Base-by-base conservation (phyloP, 768 basidiomycete species). In the Auricularia sp. region DNA sequence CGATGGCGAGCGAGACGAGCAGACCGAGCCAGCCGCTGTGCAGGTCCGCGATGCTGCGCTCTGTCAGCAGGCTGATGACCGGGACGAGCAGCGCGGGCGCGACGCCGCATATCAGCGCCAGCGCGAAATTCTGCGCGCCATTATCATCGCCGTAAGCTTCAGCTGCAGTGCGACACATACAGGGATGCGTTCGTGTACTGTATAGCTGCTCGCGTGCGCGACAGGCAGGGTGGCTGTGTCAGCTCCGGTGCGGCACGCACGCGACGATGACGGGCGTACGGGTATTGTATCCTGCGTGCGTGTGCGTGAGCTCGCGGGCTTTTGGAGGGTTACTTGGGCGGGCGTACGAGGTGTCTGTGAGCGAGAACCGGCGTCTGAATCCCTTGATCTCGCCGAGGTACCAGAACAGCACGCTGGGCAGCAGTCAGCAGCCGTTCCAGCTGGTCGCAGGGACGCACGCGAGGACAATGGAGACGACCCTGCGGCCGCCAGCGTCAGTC, bases 1-100 rank as follows among this genome's bases (percentile, higher is more conserved):
- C 86, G 44, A 94, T 77, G 10, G 86, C 78, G 62, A 91, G 79
- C n/a, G 56, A 59, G 61, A 18, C 47, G 66, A 58, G 59, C 61
- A 51, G 64, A 62, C 70, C 73, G 37, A 72, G 66, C 24, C 73
- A 68, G 76, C 88, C 80, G 70, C 85, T 87, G 71, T 97, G 95
- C 36, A 89, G 77, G 71, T 97, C 95, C 94, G 94, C 98, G 79
- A 85, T 86, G 2, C 86, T 88, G n/a, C 88, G 83, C 35, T 92
- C 78, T 24, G 92, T 88, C 14, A 90, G 61, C 24, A 85, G 65
- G 69, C 91, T 90, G 69, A 95, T 81, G 21, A 85, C 68, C 21
- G 87, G 80, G 70, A 92, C 85, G 54, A 93, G 76, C 56, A 85
- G 70, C 24, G 92, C 72, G 0, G 95, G 95, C 2, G 90, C 80